These are phyloP conservation scores for Amphicarpaea edgeworthii DNA, from an alignment of 306 rosid genomes.

Conservation along the genomic window DNA sequence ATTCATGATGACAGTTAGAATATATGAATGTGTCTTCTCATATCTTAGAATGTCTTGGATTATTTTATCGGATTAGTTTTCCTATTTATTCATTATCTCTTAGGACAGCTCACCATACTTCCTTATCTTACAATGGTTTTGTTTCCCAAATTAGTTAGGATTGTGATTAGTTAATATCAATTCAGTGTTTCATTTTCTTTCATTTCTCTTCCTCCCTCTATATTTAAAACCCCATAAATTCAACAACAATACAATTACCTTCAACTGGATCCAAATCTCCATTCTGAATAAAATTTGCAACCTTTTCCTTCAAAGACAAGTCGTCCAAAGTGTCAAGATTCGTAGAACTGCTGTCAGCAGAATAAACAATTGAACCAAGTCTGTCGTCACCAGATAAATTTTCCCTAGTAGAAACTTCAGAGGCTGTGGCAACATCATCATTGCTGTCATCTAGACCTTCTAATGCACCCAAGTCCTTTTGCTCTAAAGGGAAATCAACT, in stretches of 20 bases:
- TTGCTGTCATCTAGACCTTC: conserved; percentile 48
- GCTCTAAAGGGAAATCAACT: conserved; percentile 37
- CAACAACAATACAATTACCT: conserved; percentile 51
- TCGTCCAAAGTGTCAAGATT: conserved; percentile 39
- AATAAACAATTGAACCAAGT: conserved; percentile 36
- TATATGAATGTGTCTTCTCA: not conserved
- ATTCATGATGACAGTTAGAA: conserved; percentile 25
- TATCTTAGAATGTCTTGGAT: not conserved
- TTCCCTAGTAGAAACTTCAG: conserved; percentile 42
- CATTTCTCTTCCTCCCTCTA: not conserved
- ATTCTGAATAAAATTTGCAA: conserved; percentile 73
- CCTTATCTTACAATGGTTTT: not conserved
- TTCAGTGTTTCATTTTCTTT: not conserved
- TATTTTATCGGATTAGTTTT: not conserved
- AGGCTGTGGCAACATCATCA: conserved; percentile 43
- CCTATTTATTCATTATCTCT: not conserved
- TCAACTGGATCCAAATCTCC: conserved; percentile 79
- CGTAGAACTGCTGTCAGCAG: conserved; percentile 48
- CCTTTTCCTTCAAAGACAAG: conserved; percentile 71
- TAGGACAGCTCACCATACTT: not conserved
- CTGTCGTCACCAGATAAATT: conserved; percentile 43
- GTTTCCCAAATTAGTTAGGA: not conserved
- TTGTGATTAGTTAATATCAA: not conserved
- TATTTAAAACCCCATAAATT: not conserved
- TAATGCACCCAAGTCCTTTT: conserved; percentile 43